A percentile compares a stretch with the other conserved stretches of the same genome.
Evolutionary conservation across 73 alveolate genomes (phyloP).

Genomic region (Paramecium pentaurelia): DNA sequence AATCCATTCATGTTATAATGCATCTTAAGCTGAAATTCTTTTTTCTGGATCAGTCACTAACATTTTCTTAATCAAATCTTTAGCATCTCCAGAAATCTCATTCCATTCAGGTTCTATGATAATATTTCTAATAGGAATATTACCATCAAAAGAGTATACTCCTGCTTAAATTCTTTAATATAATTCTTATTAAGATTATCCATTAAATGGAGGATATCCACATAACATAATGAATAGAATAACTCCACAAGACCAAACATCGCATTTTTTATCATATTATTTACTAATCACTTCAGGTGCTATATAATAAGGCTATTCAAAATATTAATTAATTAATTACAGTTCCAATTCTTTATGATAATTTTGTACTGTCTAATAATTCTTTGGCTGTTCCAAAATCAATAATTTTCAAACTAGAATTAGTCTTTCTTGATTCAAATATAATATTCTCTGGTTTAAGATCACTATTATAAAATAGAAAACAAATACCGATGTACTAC

Average conservation of each 20-base stretch:
- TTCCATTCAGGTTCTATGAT: slow-evolving; percentile 54
- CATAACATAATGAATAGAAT: slow-evolving; percentile 73
- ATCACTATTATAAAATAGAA: slow-evolving; percentile 18
- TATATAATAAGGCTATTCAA: slow-evolving; percentile 48
- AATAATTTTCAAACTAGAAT: slow-evolving; percentile 39
- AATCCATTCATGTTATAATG: slow-evolving; percentile 69
- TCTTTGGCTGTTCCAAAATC: slow-evolving; percentile 58
- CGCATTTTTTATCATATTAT: slow-evolving; percentile 77
- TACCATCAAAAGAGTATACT: slow-evolving; percentile 53
- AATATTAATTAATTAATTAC: neutral
- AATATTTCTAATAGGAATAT: neutral
- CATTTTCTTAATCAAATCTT: slow-evolving; percentile 70
- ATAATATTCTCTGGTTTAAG: slow-evolving; percentile 58
- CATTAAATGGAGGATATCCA: slow-evolving; percentile 79
- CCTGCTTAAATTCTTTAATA: slow-evolving; percentile 61
- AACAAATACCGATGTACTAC: slow-evolving; percentile 34
- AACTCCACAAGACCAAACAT: slow-evolving; percentile 86
- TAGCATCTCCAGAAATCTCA: slow-evolving; percentile 64
- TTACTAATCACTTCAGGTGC: slow-evolving; percentile 80
- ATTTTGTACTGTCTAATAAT: neutral
- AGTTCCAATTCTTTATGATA: slow-evolving; percentile 34
- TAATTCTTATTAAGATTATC: slow-evolving; percentile 69
- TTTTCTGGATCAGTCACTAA: slow-evolving; percentile 64
- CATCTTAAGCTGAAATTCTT: slow-evolving; percentile 72
- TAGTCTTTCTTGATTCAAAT: neutral